A percentile compares a stretch with the other conserved stretches of the same genome.
These are phyloP conservation scores for Sporothrix brunneoviolacea DNA, from an alignment of 2,329 filamentous ascomycete genomes.

Conservation along the genomic window DNA sequence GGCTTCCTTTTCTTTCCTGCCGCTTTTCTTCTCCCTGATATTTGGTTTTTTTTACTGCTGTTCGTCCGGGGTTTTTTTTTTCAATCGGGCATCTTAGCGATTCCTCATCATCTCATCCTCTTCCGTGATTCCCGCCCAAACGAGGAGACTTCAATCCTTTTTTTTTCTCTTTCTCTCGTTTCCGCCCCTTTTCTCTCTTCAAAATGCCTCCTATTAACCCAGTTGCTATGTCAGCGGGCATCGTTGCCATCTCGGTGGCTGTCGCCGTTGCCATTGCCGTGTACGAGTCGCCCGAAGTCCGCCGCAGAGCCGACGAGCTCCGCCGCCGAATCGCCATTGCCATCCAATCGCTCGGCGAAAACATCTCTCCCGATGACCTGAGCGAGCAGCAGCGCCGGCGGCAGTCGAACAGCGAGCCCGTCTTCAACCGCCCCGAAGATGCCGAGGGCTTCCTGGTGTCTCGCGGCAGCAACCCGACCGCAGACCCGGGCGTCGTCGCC, in stretches of 20 bases:
- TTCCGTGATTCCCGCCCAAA: background rate
- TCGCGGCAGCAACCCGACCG: constrained; percentile 28
- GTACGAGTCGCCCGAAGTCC: constrained; percentile 58
- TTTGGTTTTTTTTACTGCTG: background rate
- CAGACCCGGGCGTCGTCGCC: constrained; percentile 47
- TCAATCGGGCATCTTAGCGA: too few species aligned
- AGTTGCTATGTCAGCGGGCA: constrained; percentile 48
- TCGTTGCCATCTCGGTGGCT: constrained; percentile 51
- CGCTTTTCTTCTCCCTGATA: background rate
- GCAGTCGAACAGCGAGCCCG: constrained; percentile 38
- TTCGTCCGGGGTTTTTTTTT: background rate
- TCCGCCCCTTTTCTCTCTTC: background rate
- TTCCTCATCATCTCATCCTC: background rate
- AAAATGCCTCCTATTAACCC: constrained; percentile 52
- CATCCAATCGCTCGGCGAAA: constrained; percentile 52
- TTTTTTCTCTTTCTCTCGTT: background rate
- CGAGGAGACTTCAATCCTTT: background rate
- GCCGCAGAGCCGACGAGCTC: constrained; percentile 54
- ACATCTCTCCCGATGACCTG: constrained; percentile 36
- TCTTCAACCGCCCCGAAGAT: constrained; percentile 61
- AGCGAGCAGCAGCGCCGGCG: constrained; percentile 15
- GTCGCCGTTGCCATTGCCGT: constrained; percentile 53
- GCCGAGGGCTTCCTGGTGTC: constrained; percentile 57
- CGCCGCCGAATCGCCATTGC: constrained; percentile 55
- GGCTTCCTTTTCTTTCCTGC: background rate